Conservation (phyloP, 306 rosid genomes). For the Biancaea sappan region DNA sequence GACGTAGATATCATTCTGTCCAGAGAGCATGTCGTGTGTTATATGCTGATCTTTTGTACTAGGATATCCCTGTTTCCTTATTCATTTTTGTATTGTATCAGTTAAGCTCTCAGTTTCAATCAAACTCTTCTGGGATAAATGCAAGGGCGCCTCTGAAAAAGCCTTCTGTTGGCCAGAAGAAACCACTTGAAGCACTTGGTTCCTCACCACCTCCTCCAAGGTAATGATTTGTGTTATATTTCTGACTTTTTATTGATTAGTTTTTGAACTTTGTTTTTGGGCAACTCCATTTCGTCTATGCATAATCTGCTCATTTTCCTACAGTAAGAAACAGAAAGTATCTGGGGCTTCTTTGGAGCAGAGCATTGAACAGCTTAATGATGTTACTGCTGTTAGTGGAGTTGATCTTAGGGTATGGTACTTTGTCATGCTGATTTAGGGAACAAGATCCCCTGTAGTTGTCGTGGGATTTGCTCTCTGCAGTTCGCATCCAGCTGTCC, state of each 20-base stretch:
- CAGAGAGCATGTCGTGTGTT: not conserved
- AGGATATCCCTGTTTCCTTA: not conserved
- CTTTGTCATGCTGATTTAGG: conserved; percentile 28
- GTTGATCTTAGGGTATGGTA: conserved; percentile 87
- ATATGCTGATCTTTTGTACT: conserved; percentile 28
- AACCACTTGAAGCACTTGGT: conserved; percentile 83
- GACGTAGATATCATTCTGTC: conserved; percentile 9
- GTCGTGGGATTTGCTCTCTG: too few relatives aligned
- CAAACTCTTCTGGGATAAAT: conserved; percentile 49
- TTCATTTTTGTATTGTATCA: conserved; percentile 22
- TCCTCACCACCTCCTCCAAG: conserved; percentile 82
- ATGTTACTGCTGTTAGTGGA: conserved; percentile 97
- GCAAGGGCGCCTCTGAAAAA: conserved; percentile 64
- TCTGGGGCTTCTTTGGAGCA: conserved; percentile 82
- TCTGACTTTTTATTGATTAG: conserved; percentile 16
- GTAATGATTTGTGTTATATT: conserved; percentile 48
- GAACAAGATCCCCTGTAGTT: too few relatives aligned
- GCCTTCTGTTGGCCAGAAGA: conserved; percentile 79
- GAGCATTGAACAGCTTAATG: conserved; percentile 94
- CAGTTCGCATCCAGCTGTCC: too few relatives aligned
- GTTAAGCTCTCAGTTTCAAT: conserved; percentile 55
- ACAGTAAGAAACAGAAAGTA: conserved; percentile 87
- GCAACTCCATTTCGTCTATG: conserved; percentile 16
- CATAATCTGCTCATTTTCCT: conserved; percentile 33
- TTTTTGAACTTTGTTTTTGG: conserved; percentile 12